phyloP scores from a whole-genome alignment of 2,329 filamentous ascomycete species.

The Trichothecium sympodiale region DNA sequence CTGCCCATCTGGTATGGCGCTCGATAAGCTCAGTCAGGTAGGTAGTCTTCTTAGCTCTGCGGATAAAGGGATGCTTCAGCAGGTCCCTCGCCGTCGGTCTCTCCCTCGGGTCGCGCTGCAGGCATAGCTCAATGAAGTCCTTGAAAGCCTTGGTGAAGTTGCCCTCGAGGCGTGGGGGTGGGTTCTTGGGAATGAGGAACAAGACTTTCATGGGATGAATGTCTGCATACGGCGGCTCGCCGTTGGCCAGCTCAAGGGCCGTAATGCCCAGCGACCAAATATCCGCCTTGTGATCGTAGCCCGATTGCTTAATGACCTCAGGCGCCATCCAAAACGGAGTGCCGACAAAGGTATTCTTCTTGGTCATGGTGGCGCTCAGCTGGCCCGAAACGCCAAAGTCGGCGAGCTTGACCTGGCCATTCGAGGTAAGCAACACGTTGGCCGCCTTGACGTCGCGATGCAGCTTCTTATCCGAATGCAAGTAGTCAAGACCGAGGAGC shows the following conservation, averaged over 20 bases:
- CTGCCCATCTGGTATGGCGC: constrained; percentile 76
- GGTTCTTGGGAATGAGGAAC: constrained; percentile 92
- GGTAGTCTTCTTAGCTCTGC: constrained; percentile 87
- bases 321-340: constrained; percentile 99
- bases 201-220: constrained; percentile 98
- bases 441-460: constrained; percentile 97
- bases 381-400: constrained; percentile 97
- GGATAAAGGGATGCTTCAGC: constrained; percentile 81
- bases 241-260: constrained; percentile 79
- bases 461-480: constrained; percentile 91
- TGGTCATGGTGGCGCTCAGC: constrained; percentile 95
- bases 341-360: constrained; percentile 98
- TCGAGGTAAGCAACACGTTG: constrained; percentile 80
- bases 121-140: constrained; percentile 72
- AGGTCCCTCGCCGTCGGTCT: constrained; percentile 79
- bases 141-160: constrained; percentile 77
- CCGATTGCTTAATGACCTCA: constrained; percentile 96
- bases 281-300: constrained; percentile 95
- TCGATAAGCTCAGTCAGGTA: constrained; percentile 95
- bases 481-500: constrained; percentile 79
- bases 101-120: constrained; percentile 82
- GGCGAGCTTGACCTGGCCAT: constrained; percentile 90
- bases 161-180: constrained; percentile 69
- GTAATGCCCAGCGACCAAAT: constrained; percentile 97
- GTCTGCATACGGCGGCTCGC: constrained; percentile 88